Percentiles rank a stretch among this genome's conserved stretches.
Conservation (phyloP, 2,329 filamentous ascomycete species). For the Akanthomyces dipterigenus region DNA sequence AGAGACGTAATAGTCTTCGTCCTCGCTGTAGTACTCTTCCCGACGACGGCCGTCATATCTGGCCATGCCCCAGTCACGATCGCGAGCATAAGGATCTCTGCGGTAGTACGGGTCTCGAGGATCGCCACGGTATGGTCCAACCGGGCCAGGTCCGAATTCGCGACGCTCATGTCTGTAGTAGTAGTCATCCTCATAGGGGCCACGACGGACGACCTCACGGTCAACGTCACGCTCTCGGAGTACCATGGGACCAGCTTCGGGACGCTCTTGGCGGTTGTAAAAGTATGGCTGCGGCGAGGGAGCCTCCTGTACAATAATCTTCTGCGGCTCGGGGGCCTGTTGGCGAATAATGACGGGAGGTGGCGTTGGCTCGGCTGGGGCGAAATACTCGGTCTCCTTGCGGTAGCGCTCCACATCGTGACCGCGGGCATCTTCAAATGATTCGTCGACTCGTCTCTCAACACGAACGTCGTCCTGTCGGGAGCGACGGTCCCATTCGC, state of each 20-base stretch:
- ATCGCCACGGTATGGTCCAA: constrained; percentile 31
- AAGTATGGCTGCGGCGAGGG: constrained; percentile 45
- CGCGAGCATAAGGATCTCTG: constrained; percentile 24
- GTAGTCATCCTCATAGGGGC: constrained; percentile 39
- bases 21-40: constrained; percentile 38
- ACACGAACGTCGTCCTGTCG: constrained; percentile 41
- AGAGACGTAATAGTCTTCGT: constrained; percentile 44
- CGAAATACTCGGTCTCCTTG: constrained; percentile 57
- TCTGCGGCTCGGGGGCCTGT: constrained; percentile 47
- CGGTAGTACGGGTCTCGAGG: constrained; percentile 20
- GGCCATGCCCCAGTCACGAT: constrained; percentile 27
- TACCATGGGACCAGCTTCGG: constrained; percentile 39
- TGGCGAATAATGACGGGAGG: constrained; percentile 52
- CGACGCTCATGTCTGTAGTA: constrained; percentile 43
- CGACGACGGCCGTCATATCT: constrained; percentile 34
- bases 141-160: constrained; percentile 23
- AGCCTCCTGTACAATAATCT: constrained; percentile 55
- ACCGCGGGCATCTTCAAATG: constrained; percentile 37
- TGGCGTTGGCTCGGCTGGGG: constrained; percentile 41
- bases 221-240: constrained; percentile 32
- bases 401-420: constrained; percentile 52
- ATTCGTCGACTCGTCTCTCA: constrained; percentile 47
- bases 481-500: constrained; percentile 39
- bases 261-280: constrained; percentile 37
- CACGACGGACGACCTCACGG: constrained; percentile 29